phyloP scores from a whole-genome alignment of 176 grass and related monocot genomes.

The Otatea glauca region DNA sequence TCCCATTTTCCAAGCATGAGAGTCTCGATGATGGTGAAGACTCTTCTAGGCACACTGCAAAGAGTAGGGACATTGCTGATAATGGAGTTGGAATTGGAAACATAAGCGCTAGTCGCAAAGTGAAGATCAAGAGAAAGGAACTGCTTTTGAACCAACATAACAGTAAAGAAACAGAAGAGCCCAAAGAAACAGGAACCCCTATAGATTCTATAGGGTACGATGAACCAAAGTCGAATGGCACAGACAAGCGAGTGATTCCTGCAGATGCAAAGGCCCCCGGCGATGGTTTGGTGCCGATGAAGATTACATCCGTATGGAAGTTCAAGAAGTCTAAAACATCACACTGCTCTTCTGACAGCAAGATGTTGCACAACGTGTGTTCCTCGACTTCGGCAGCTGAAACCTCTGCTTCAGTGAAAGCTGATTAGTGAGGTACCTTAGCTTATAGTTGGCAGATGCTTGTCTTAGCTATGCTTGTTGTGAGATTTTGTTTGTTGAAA shows the following conservation, averaged over 20 bases:
- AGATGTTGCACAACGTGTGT: slow-evolving; percentile 66
- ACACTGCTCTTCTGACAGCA: slow-evolving; percentile 70
- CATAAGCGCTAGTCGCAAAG: slow-evolving; percentile 39
- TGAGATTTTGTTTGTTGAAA: slow-evolving; percentile 71
- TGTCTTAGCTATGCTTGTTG: slow-evolving; percentile 55
- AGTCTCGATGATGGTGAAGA: slow-evolving; percentile 6
- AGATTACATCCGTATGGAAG: slow-evolving; percentile 80
- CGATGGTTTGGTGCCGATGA: slow-evolving; percentile 39
- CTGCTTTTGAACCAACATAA: slow-evolving; percentile 60
- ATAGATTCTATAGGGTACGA: slow-evolving; percentile 37
- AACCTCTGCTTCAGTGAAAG: slow-evolving; percentile 60
- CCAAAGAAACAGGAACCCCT: slow-evolving; percentile 48
- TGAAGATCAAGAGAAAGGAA: slow-evolving; percentile 74
- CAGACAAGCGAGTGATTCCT: slow-evolving; percentile 19
- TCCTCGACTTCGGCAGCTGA: slow-evolving; percentile 47
- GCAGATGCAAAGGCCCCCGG: slow-evolving; percentile 41
- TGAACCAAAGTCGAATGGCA: slow-evolving; percentile 37
- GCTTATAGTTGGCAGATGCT: slow-evolving; percentile 48
- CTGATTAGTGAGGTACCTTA: slow-evolving; percentile 64
- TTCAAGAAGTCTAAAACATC: slow-evolving; percentile 80
- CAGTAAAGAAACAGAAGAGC: slow-evolving; percentile 45
- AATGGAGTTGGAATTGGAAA: slow-evolving; percentile 31
- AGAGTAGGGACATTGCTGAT: slow-evolving; percentile 24
- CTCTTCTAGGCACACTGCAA: background rate
- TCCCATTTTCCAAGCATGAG: slow-evolving; percentile 22